Base-by-base conservation (phyloP, 2,329 filamentous ascomycete species). In the Diaporthe amygdali region DNA sequence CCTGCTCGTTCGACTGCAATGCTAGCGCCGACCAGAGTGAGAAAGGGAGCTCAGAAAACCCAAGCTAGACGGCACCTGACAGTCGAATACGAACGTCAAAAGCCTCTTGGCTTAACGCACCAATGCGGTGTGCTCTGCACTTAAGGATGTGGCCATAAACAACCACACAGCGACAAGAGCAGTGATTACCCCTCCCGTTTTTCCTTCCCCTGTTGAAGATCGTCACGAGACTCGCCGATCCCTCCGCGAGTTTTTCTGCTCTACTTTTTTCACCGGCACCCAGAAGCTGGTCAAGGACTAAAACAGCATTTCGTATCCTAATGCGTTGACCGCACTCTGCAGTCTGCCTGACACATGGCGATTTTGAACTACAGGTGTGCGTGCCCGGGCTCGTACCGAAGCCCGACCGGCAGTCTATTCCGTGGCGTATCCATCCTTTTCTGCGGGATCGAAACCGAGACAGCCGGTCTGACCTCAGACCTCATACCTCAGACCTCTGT, bases 1-100 rank as follows among this genome's bases (percentile, higher is more conserved):
- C 10, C 59, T 37, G n/a, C 32, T n/a, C 41, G 59, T 27, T 47
- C 25, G 41, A 32, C 32, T 32, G 27, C 27, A 47, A 63, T 46
- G 27, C 41, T 12, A 25, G 59, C 59, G n/a, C 59, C 30, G 37
- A n/a, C 30, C 44, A 22, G 44, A 47, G 59, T 25, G 7, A 47
- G 44, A 64, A 49, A 64, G 41, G 41, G 59, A 34, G 59, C 25
- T 49, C 59, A 49, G 22, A 49, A 49, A 37, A 64, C 34, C 59
- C 30, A 37, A 49, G 59, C 59, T 64, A 64, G 59, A 34, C 30
- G 59, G 37, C 59, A 64, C 44, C 44, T 64, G 59, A 64, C 59
- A 25, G 41, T 64, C 59, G 44, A 49, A 64, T 64, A 64, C 59
- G 59, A 64, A 64, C 41, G 32, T 30, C 12, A 25, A 63, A 47